Percentiles rank a stretch among this genome's conserved stretches.
phyloP scores from a whole-genome alignment of 306 rosid species.

The Cyamopsis tetragonoloba region DNA sequence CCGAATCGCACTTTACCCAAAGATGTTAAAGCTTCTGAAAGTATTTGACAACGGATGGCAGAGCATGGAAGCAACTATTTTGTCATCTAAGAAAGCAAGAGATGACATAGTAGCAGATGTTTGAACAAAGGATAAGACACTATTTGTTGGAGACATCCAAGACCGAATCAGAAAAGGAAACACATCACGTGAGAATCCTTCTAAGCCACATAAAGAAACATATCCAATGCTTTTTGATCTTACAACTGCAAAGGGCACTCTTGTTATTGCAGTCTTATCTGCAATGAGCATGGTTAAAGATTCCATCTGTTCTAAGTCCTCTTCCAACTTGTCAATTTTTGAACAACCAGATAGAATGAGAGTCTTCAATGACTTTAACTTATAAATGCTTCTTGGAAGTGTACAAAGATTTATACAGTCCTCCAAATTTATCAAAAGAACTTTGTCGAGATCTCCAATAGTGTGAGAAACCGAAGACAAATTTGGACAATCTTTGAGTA shows the following conservation, averaged over 20 bases:
- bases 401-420: not conserved
- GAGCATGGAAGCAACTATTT: not conserved
- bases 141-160: not conserved
- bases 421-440: slow-evolving; percentile 14
- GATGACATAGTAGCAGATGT: not conserved
- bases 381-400: slow-evolving; percentile 23
- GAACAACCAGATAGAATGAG: slow-evolving; percentile 20
- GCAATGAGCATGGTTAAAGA: not conserved
- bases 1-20: not conserved
- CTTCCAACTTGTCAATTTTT: too few relatives aligned
- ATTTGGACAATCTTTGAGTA: slow-evolving; percentile 14
- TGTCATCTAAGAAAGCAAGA: not conserved
- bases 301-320: not conserved
- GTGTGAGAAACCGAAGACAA: not conserved
- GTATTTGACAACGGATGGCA: not conserved
- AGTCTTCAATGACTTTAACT: not conserved
- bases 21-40: not conserved
- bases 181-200: too few relatives aligned
- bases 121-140: not conserved
- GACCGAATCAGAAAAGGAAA: too few relatives aligned
- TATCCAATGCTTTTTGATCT: not conserved
- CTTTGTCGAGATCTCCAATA: not conserved
- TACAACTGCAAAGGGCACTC: not conserved
- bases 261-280: not conserved
- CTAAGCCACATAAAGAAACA: too few relatives aligned